A percentile compares a stretch with the other conserved stretches of the same genome.
Conservation (phyloP, 768 basidiomycete genomes). For the Rhodotorula diobovata region DNA sequence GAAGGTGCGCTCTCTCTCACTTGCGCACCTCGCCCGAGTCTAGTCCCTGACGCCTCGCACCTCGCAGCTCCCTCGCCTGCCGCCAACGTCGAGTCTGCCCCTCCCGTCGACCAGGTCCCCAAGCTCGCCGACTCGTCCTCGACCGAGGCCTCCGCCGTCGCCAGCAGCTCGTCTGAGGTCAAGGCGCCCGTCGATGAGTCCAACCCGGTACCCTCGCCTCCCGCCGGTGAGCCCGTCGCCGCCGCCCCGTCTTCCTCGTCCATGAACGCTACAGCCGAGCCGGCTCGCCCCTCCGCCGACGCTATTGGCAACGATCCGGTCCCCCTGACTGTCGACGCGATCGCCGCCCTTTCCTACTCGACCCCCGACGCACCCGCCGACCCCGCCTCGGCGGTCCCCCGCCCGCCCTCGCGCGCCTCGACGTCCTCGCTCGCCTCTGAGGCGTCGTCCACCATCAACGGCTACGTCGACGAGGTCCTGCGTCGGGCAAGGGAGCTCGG, state of each 20-base stretch:
- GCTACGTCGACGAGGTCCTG: slow-evolving; percentile 9
- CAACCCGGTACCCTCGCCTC: too few relatives aligned
- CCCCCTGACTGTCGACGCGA: neutral
- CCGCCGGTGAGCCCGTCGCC: too few relatives aligned
- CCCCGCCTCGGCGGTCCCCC: neutral
- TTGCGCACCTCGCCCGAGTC: too few relatives aligned
- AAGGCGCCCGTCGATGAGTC: too few relatives aligned
- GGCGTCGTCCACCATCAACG: slow-evolving; percentile 1
- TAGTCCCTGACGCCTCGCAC: neutral
- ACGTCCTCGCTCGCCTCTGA: slow-evolving; percentile 7
- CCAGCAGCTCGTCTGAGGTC: too few relatives aligned
- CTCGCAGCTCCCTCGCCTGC: neutral
- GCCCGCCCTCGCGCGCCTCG: slow-evolving; percentile 11
- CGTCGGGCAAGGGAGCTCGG: slow-evolving; percentile 6
- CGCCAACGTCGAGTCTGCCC: neutral
- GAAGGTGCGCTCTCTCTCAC: neutral
- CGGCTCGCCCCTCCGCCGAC: too few relatives aligned
- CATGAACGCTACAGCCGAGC: too few relatives aligned
- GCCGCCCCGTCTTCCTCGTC: too few relatives aligned
- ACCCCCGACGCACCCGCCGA: neutral
- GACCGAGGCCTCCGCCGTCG: too few relatives aligned
- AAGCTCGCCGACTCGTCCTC: neutral
- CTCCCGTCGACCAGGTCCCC: neutral
- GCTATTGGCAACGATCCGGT: neutral
- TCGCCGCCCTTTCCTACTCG: neutral